Evolutionary conservation across 2,329 filamentous ascomycete species (phyloP), one percentile per base, ranked within the genome.

Genomic region (Cryphonectria naterciae): DNA sequence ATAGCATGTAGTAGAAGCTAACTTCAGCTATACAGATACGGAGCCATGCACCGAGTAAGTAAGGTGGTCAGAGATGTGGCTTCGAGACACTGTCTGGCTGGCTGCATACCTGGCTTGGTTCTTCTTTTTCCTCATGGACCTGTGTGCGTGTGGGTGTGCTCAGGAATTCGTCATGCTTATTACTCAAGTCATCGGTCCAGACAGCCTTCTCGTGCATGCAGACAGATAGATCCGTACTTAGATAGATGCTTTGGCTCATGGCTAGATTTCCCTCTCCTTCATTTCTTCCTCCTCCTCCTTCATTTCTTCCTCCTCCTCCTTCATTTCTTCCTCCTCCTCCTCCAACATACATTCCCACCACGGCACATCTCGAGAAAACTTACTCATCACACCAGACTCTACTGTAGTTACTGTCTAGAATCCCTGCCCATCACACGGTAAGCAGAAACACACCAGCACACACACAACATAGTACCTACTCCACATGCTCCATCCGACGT

Each of bases 401-500:
- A 43, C 41, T 43, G 3, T 17, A 43, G 5, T 43, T 43, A 43
- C 41, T 17, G 15, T 43, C 3, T 2, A 15, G 13, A 43, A 15
- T 43, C 41, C 41, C 11, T 41, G 13, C 22, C 60, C 41, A 22
- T 46, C 19, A 54, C 10, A 54, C 63, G 43, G 43, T 39, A 56
- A 32, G 64, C 17, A 54, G 11, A 43, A 11, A 41, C 10, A 41
- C 39, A 41, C 39, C 10, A 7, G 10, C 37, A 39, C 37, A 39
- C 37, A 39, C 37, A 39, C 35, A 49, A 39, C 19, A 41, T 25
- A n/a, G n/a, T n/a, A 28, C 58, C 37, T 8, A 54, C 60, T 25
- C 61, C 66, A 65, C 69, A 60, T 22, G 66, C 52, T 71, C 66
- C 67, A 54, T 66, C 28, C n/a, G 43, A 58, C 58, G 25, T 37